Conservation (phyloP, 225 moss, liverwort and hornwort species). For the Antitrichia curtipendula region DNA sequence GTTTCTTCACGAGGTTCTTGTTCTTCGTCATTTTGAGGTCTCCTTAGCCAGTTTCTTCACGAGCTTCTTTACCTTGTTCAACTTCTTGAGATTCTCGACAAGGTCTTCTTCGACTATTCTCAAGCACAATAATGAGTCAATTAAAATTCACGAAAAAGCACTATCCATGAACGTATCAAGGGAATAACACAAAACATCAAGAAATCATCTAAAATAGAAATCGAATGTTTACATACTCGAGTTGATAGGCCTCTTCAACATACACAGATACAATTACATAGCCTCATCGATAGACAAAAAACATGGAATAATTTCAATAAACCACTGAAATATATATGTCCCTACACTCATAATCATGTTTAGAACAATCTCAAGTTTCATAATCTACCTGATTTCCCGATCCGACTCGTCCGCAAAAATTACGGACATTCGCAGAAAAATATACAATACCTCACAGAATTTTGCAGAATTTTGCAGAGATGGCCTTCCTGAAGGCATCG, state of each 20-base stretch:
- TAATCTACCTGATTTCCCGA: slow-evolving; percentile 33
- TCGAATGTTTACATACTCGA: slow-evolving; percentile 15
- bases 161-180: background rate
- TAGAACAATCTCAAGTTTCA: slow-evolving; percentile 52
- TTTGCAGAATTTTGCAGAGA: background rate
- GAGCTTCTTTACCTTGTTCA: background rate
- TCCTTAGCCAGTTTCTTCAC: background rate
- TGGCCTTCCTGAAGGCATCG: slow-evolving; percentile 37
- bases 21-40: slow-evolving; percentile 28
- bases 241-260: slow-evolving; percentile 52
- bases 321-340: slow-evolving; percentile 54
- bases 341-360: slow-evolving; percentile 28
- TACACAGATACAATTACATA: slow-evolving; percentile 4
- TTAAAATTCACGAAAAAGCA: background rate
- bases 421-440: background rate
- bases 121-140: background rate
- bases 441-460: background rate
- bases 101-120: slow-evolving; percentile 10
- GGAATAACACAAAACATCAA: background rate
- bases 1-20: slow-evolving; percentile 26
- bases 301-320: slow-evolving; percentile 40
- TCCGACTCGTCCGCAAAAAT: slow-evolving; percentile 17
- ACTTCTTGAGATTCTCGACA: background rate
- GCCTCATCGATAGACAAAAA: slow-evolving; percentile 44
- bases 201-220: background rate